phyloP scores from a whole-genome alignment of 306 rosid genomes.

The Castanea crenata region DNA sequence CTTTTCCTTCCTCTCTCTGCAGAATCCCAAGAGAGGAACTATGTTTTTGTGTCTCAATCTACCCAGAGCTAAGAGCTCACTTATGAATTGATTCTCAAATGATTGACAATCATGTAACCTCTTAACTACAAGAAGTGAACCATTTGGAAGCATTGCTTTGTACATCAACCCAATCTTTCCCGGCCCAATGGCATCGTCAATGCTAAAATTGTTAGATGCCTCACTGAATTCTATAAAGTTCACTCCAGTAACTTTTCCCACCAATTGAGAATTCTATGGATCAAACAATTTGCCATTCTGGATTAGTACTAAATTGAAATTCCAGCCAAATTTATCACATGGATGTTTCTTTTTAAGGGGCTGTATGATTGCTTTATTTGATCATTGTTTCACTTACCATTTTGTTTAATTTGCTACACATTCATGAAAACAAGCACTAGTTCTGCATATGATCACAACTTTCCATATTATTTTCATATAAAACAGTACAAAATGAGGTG shows the following conservation, averaged over 20 bases:
- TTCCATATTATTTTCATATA: too few species aligned
- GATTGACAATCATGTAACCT: slow-evolving; percentile 4
- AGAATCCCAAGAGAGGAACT: slow-evolving; percentile 5
- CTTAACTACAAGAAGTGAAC: slow-evolving; percentile 25
- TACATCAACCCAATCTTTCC: slow-evolving; percentile 39
- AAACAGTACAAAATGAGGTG: too few species aligned
- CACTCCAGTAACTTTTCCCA: slow-evolving; percentile 8
- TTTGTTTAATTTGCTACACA: too few species aligned
- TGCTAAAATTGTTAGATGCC: slow-evolving; percentile 25
- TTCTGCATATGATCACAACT: too few species aligned
- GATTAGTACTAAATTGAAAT: too few species aligned
- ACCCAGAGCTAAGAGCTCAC: slow-evolving; percentile 23
- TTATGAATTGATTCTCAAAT: slow-evolving; percentile 2
- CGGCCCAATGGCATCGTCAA: slow-evolving; percentile 27
- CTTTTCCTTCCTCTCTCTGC: slow-evolving; percentile 7
- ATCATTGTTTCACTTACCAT: too few species aligned
- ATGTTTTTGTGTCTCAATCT: slow-evolving; percentile 25
- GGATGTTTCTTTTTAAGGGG: too few species aligned
- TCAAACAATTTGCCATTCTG: too few species aligned
- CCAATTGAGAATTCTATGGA: background rate
- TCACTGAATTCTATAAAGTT: slow-evolving; percentile 14
- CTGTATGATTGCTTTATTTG: too few species aligned
- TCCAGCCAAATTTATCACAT: too few species aligned
- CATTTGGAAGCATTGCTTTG: slow-evolving; percentile 18
- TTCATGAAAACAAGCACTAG: too few species aligned